Conservation (phyloP, 2,329 filamentous ascomycete species). For the Ophiobolus disseminans region DNA sequence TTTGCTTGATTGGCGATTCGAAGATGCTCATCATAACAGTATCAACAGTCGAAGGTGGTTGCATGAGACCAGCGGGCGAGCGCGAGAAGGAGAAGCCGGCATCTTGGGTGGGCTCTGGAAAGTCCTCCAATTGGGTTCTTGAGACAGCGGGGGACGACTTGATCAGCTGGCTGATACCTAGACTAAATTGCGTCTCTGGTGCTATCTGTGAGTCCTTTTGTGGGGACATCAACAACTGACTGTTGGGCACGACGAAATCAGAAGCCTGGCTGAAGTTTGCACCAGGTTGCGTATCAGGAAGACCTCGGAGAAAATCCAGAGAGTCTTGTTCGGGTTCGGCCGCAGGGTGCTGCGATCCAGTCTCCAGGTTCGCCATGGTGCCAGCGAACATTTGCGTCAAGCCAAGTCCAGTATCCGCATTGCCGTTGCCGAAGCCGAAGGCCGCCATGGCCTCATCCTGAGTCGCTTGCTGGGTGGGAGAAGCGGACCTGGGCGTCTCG, state of each 20-base stretch:
- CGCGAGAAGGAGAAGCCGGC: conserved; percentile 72
- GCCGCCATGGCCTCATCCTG: conserved; percentile 46
- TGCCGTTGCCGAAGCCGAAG: conserved; percentile 49
- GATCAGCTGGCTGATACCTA: conserved; percentile 48
- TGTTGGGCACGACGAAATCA: conserved; percentile 63
- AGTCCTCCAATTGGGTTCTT: conserved; percentile 70
- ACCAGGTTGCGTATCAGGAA: conserved; percentile 65
- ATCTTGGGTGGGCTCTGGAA: conserved; percentile 82
- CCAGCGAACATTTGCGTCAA: conserved; percentile 91
- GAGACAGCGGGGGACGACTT: conserved; percentile 39
- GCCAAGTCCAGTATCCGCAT: conserved; percentile 62
- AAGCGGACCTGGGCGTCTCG: conserved; percentile 18
- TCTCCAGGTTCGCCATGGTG: conserved; percentile 74
- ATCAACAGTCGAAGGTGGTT: conserved; percentile 71
- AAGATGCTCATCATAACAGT: conserved; percentile 66
- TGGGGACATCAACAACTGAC: conserved; percentile 53
- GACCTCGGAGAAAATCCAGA: conserved; percentile 56
- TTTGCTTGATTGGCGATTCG: conserved; percentile 72
- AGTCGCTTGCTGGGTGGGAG: conserved; percentile 31
- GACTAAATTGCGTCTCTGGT: conserved; percentile 30
- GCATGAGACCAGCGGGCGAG: conserved; percentile 72
- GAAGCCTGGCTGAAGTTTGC: conserved; percentile 66
- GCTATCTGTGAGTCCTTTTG: conserved; percentile 30
- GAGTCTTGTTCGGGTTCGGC: conserved; percentile 56
- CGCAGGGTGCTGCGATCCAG: conserved; percentile 44